Evolutionary conservation across 2,329 filamentous ascomycete genomes (phyloP).

Genomic region (Blumeria graminis): DNA sequence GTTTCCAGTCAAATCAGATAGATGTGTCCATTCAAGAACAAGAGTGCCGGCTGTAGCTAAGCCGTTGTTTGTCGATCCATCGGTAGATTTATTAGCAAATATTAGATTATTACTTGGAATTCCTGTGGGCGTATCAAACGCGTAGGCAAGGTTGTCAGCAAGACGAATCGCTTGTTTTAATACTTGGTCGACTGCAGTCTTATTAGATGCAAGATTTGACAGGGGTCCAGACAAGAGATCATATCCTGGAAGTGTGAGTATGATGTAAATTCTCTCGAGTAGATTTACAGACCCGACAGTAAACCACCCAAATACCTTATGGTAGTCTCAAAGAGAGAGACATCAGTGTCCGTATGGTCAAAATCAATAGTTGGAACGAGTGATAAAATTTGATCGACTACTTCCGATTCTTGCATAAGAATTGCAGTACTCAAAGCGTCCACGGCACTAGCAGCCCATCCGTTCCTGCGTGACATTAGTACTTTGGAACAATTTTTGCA

Average conservation of each 20-base stretch:
- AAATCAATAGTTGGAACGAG: constrained; percentile 52
- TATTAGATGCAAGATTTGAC: constrained; percentile 22
- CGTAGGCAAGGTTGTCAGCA: constrained; percentile 49
- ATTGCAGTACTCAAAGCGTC: constrained; percentile 62
- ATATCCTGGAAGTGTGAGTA: constrained; percentile 22
- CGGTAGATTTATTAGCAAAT: constrained; percentile 28
- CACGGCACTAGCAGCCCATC: constrained; percentile 64
- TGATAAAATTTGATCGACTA: constrained; percentile 46
- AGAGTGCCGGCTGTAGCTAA: constrained; percentile 57
- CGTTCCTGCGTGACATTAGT: constrained; percentile 30
- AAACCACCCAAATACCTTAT: constrained; percentile 71
- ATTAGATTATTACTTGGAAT: constrained; percentile 47
- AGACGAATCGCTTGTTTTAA: constrained; percentile 43
- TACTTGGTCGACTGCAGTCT: constrained; percentile 26
- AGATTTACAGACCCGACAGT: constrained; percentile 35
- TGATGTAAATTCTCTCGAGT: not conserved
- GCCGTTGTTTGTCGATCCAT: constrained; percentile 34
- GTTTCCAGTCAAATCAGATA: constrained; percentile 53
- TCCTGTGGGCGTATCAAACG: constrained; percentile 54
- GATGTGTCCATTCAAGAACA: constrained; percentile 61
- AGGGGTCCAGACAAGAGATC: constrained; percentile 49
- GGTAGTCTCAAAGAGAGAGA: constrained; percentile 75
- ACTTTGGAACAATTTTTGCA: not conserved
- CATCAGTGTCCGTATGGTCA: constrained; percentile 26
- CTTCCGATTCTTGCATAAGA: constrained; percentile 44